Evolutionary conservation across 208 protist species (phyloP), one percentile per base, ranked within the genome.

Genomic region (Blastocrithidia nonstop): DNA sequence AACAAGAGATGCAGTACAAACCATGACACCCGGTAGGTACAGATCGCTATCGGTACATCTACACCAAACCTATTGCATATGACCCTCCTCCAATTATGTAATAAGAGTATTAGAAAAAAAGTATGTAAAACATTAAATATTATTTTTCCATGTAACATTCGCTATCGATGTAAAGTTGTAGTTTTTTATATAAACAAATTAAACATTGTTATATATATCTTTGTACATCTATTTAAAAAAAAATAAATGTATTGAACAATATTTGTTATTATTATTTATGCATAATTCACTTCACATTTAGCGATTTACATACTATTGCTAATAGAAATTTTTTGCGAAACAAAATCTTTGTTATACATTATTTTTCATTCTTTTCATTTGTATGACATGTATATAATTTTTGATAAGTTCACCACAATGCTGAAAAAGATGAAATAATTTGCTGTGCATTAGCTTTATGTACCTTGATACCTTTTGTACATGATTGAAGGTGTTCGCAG

Each of bases 21-120:
- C 39, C 78, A 22, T 92, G 83, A 78, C 44, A 50, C 20, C 83
- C 83, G 9, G 61, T 59, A 1, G 83, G 78, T 17, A 84, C 65
- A 31, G 69, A 87, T 39, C 66, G 70, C 5, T 81, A 91, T 57
- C 69, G 74, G 29, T 49, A 78, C 55, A 87, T 91, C 37, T 87
- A 84, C 62, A 68, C 57, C 4, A 71, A 60, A 56, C 83, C 83
- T 23, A 53, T 88, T 27, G 42, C 54, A 17, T 92, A 74, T 50
- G 62, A 84, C 37, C 78, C 78, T 0, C 81, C 76, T 1, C 54
- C 61, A 28, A 59, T 85, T 19, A 50, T 43, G 6, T 82, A 53
- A 61, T 17, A 38, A 6, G 32, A 8, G 15, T 13, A 50, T 11
- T 29, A 23, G 43, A 11, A 35, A 11, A n/a, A 11, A n/a, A 11